Base-by-base conservation (phyloP, 306 rosid genomes). In the Pterocarpus santalinus region DNA sequence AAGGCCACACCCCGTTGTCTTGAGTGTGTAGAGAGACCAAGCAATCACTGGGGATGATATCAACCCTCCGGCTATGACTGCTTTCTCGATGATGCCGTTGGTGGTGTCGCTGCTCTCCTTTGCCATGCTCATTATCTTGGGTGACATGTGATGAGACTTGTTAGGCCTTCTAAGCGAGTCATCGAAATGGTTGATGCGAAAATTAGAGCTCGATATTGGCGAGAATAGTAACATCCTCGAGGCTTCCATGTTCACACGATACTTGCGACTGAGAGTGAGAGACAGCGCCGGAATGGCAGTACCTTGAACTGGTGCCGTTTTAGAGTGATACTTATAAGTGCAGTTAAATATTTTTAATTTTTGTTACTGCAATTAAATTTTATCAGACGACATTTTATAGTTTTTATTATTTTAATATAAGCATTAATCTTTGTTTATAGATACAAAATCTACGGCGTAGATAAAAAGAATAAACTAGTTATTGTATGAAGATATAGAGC, bases 11-110 rank as follows among this genome's bases (percentile, higher is more conserved):
- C 97, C 99, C 0, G 99, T 95, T 35, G 97, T 89, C 82, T 95
- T 93, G 52, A 95, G 95, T 0, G 98, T 89, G 90, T 86, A 95
- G 41, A 95, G 98, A 0, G 99, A 95, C 98, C 97, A 95, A 2
- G 88, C 97, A 12, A 95, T 93, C 14, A 95, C 94, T 2, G 98
- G 97, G 5, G 85, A 53, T 43, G 99, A 89, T 47, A 95, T 77
- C n/a, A 95, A 73, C 12, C 99, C 99, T 4, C 93, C 90, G 0
- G 82, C 91, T 70, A 91, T 87, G 10, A 94, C 97, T n/a, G 73
- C 86, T 81, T 80, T 93, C 89, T 93, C 97, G 46, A 65, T 38
- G 16, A 72, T 8, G 63, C 83, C 85, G 35, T 55, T 82, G 75
- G 70, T 51, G 65, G 78, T 51, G 15, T 87, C 88, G 72, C 92